A percentile compares a stretch with the other conserved stretches of the same genome.
Evolutionary conservation across 2,329 filamentous ascomycete genomes (phyloP).

Genomic region (Diaporthe velutina): DNA sequence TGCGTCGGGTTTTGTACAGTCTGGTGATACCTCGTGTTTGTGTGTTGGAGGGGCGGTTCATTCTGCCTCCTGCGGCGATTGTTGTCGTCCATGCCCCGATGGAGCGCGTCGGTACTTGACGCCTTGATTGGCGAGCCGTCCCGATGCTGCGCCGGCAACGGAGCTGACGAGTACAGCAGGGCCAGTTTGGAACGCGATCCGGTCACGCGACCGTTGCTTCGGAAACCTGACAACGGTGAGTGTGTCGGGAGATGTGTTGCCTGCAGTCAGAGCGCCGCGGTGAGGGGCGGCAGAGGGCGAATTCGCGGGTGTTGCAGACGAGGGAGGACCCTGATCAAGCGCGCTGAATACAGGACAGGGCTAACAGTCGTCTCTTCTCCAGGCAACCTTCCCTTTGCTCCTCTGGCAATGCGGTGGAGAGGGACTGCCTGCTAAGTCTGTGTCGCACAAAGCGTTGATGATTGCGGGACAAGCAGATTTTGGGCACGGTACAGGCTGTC

Average conservation of each 20-base stretch:
- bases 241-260: constrained; percentile 32
- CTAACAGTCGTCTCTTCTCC: constrained; percentile 33
- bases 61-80: constrained; percentile 78
- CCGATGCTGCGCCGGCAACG: constrained; percentile 76
- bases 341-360: constrained; percentile 33
- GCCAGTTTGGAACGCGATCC: constrained; percentile 69
- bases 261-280: constrained; percentile 28
- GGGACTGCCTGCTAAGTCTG: constrained; percentile 28
- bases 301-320: constrained; percentile 37
- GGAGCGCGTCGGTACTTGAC: constrained; percentile 61
- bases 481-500: constrained; percentile 37
- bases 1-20: constrained; percentile 63
- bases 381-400: constrained; percentile 22
- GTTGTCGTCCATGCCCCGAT: constrained; percentile 82
- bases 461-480: constrained; percentile 35
- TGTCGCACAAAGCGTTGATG: constrained; percentile 37
- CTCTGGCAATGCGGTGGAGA: constrained; percentile 24
- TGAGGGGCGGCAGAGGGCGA: constrained; percentile 34
- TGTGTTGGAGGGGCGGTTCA: constrained; percentile 76
- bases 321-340: constrained; percentile 29
- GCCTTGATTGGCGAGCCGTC: constrained; percentile 70
- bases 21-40: constrained; percentile 63
- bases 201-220: constrained; percentile 48
- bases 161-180: constrained; percentile 70
- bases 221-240: constrained; percentile 28